Evolutionary conservation across 2,329 filamentous ascomycete species (phyloP), one percentile per base, ranked within the genome.

Genomic region (Hypoxylon sp.): DNA sequence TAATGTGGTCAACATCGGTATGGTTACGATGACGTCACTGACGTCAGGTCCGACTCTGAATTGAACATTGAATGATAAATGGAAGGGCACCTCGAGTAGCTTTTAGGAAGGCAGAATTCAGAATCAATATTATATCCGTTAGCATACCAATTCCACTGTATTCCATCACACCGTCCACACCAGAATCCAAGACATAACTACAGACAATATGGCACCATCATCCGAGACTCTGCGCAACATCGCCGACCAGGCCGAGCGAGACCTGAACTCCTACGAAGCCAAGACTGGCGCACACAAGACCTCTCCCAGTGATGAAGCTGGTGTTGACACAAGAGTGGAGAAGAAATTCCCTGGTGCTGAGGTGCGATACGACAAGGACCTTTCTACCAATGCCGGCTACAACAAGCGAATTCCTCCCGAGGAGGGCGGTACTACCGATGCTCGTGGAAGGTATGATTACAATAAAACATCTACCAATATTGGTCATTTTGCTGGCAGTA

Each of bases 201-300:
- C 60, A 69, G 70, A 73, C 74, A 74, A 45, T 63, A 78, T 78
- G 76, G 70, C 70, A 62, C 70, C 70, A 60, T 74, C 71, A 29
- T 46, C 55, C 1, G 74, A 80, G 29, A 76, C 81, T 63, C 79
- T 82, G 60, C 78, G 79, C 65, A 71, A 80, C 56, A 81, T 85
- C 58, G 79, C 83, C 60, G 74, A 79, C 32, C 73, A 82, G 70
- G 82, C 83, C 46, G 82, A 85, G 77, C 74, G 73, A 55, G 81
- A 84, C 69, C 77, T 84, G 59, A 84, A 84, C 77, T 80, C 76
- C 11, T 82, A 83, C 71, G 78, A 82, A 68, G 74, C 81, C 69
- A 85, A 84, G 75, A 83, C 82, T 1, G 82, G 83, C 56, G 74
- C 74, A 7, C 78, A 77, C 50, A 81, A 78, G 62, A 71, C 74